Evolutionary conservation across 495 filamentous ascomycete species (phyloP), one percentile per base, ranked within the genome.

Genomic region (Aspergillus ostianus): DNA sequence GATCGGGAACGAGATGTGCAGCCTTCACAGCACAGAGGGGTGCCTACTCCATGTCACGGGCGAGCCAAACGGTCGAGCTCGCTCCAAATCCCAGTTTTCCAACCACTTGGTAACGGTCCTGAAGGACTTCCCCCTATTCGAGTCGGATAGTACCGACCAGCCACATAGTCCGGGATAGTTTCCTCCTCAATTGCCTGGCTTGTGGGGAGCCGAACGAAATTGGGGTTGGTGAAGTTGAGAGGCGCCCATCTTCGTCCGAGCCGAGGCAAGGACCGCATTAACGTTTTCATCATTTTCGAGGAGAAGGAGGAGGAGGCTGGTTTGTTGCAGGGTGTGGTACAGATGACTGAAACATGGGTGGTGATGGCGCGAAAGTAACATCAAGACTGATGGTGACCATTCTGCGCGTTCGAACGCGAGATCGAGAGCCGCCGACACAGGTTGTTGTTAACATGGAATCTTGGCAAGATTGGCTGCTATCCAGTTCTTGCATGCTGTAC

Each of bases 11-110:
- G 23, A 26, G 23, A 26, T 26, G 23, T 4, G 2, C 2, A 26
- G 2, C 23, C 23, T 26, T 26, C 23, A 26, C 23, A 26, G 23
- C 2, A 4, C 44, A 47, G 0, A 1, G 36, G 45, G 49, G 1
- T 32, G 6, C 71, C 60, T 63, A 73, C 73, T 64, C 46, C 58
- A 70, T 66, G 53, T 72, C 69, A 57, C 63, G 58, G 44, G 74
- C 71, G 44, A 76, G 63, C 72, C 71, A 75, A 49, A 66, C 67
- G 23, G 71, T 74, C 19, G 70, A 73, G 60, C 57, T 64, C 18
- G 61, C 51, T 51, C 73, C 73, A 59, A 69, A 79, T 56, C 72
- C 76, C 51, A 77, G 56, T 53, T 77, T 79, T 15, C 66, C 62
- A 4, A 71, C 53, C 23, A 76, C 67, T 60, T 75, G 70, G 57